Conservation (phyloP, 768 basidiomycete species). For the Rhodocollybia butyracea region DNA sequence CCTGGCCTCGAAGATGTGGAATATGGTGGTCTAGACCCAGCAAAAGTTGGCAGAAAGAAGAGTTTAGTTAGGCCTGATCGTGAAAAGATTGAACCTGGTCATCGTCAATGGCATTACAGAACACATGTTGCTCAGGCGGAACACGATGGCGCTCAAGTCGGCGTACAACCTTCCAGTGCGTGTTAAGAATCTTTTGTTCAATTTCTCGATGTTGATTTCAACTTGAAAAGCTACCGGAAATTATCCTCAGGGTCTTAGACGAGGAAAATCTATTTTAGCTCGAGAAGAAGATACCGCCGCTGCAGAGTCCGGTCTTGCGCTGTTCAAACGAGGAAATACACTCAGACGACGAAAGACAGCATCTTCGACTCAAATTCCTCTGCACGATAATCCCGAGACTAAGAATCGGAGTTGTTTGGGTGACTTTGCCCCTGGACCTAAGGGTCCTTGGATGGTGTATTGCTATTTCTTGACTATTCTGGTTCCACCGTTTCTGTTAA, state of each 20-base stretch:
- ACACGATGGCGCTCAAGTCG: constrained; percentile 64
- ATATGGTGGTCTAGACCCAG: constrained; percentile 32
- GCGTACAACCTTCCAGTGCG: constrained; percentile 81
- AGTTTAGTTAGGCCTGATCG: constrained; percentile 89
- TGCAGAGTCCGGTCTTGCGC: constrained; percentile 90
- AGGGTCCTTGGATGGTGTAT: constrained; percentile 94
- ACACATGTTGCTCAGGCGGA: constrained; percentile 79
- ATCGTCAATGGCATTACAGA: constrained; percentile 93
- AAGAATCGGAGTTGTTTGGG: constrained; percentile 55
- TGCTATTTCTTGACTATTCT: constrained; percentile 82
- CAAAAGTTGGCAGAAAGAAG: constrained; percentile 77
- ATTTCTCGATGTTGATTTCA: not conserved
- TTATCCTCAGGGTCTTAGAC: constrained; percentile 65
- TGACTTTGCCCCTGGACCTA: constrained; percentile 80
- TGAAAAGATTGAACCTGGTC: constrained; percentile 93
- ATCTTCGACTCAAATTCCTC: constrained; percentile 36
- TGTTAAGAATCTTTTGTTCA: constrained; percentile 21
- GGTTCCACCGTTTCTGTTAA: constrained; percentile 76
- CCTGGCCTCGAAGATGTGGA: constrained; percentile 31
- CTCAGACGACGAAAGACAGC: constrained; percentile 65
- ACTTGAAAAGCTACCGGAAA: constrained; percentile 72
- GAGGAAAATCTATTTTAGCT: constrained; percentile 87
- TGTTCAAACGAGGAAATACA: constrained; percentile 85
- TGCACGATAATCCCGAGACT: constrained; percentile 32
- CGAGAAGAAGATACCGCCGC: constrained; percentile 87